These are phyloP conservation scores for Sordariomycetes sp. DNA, from an alignment of 2,329 filamentous ascomycete species.

Conservation along the genomic window DNA sequence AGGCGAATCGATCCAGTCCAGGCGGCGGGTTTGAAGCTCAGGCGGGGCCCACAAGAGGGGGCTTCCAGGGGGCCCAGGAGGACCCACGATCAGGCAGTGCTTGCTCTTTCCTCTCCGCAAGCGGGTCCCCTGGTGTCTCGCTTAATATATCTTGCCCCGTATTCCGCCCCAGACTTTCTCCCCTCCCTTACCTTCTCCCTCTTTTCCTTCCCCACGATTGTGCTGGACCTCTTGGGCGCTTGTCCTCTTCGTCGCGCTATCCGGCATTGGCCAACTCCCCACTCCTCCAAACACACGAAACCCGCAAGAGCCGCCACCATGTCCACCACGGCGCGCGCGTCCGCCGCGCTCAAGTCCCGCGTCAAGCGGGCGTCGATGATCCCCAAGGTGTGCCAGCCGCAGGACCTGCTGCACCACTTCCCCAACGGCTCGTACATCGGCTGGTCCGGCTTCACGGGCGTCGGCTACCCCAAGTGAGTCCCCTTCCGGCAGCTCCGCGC, in stretches of 20 bases:
- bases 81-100: background rate
- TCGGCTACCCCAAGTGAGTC: constrained; percentile 66
- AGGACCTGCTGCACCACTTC: constrained; percentile 70
- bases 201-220: background rate
- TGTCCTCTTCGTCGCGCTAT: constrained; percentile 4
- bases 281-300: constrained; percentile 3
- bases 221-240: background rate
- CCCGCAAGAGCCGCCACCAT: background rate
- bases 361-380: constrained; percentile 65
- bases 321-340: constrained; percentile 44
- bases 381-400: constrained; percentile 64
- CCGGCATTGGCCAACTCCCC: constrained; percentile 7
- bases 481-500: background rate
- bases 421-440: constrained; percentile 78
- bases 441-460: constrained; percentile 85
- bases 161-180: background rate
- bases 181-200: background rate
- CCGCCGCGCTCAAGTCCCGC: constrained; percentile 63
- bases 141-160: constrained; percentile 2
- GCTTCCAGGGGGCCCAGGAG: background rate
- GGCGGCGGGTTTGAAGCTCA: background rate
- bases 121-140: background rate
- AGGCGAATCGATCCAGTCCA: background rate
- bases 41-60: background rate
- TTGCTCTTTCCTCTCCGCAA: background rate